Base-by-base conservation (phyloP, 495 filamentous ascomycete genomes). In the Peziza echinospora region DNA sequence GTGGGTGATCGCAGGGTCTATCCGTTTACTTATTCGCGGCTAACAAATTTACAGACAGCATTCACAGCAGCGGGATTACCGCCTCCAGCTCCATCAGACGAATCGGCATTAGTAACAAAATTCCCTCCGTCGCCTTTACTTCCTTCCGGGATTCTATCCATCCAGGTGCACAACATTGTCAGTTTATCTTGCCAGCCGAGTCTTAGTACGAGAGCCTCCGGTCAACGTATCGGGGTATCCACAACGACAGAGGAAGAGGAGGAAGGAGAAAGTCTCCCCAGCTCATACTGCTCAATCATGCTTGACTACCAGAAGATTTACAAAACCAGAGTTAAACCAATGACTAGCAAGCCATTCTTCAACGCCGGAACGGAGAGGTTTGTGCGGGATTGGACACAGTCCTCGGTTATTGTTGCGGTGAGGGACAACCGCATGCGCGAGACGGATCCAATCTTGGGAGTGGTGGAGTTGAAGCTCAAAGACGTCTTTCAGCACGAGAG, bases 261-360 rank as follows among this genome's bases (percentile, higher is more conserved):
- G 57, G 67, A 71, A 43, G 63, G 64, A 3, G 72, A 73, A 3
- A 71, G 74, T 41, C 62, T 80, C 24, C 78, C 79, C 0, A 72
- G 72, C 13, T 66, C 71, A 24, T 84, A 80, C 56, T 80, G 75
- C 60, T 78, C 70, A 22, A 67, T 82, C 51, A 77, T 82, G 41
- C 57, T 82, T 43, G 79, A 82, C 53, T 74, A 82, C 48, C 66
- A 68, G 41, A 81, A 79, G 51, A 67, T 81, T 23, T 84, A 76
- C 58, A 71, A 66, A 47, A 80, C 78, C 0, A 62, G 79, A 9
- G 79, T 78, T 5, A 84, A 84, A 53, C 79, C 79, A 4, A 82
- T 80, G 64, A 82, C 78, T 47, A 67, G 73, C 1, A 80, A 78
- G 48, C 79, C 79, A 0, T 84, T 82, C 58, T 82, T 81, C 67